Evolutionary conservation across 176 grass and related monocot species (phyloP).

Genomic region (Cymbopogon citratus): DNA sequence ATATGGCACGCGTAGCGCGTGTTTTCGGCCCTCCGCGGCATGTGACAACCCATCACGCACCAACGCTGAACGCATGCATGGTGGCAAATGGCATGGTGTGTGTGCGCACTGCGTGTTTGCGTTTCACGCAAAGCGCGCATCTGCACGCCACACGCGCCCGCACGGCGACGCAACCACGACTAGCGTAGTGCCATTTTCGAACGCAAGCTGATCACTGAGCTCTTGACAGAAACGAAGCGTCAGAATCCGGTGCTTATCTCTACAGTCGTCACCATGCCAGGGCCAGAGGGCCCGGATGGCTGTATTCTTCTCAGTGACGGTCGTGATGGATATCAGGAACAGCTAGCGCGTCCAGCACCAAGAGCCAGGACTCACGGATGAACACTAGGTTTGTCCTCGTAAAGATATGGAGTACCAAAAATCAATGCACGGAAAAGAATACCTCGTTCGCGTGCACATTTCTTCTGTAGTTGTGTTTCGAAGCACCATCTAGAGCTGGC

Average conservation of each 20-base stretch:
- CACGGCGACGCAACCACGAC: background rate
- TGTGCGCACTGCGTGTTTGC: background rate
- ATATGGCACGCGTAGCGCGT: background rate
- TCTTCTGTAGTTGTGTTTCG: too few species aligned
- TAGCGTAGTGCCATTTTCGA: background rate
- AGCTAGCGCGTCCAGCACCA: too few species aligned
- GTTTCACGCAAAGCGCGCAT: background rate
- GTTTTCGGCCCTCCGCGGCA: background rate
- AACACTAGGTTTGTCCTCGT: too few species aligned
- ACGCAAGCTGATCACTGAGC: background rate
- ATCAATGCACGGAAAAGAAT: background rate
- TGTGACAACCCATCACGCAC: background rate
- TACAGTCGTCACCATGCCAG: background rate
- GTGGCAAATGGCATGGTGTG: background rate
- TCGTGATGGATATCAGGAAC: too few species aligned
- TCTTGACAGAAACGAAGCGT: too few species aligned
- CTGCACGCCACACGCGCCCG: background rate
- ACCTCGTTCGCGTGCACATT: background rate
- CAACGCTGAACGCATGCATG: background rate
- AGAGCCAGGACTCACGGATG: too few species aligned
- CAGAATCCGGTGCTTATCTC: background rate
- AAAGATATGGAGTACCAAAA: too few species aligned
- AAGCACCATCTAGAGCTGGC: too few species aligned
- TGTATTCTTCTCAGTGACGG: too few species aligned
- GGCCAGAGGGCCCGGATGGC: too few species aligned